Evolutionary conservation across 257 asterid genomes (phyloP), one percentile per base, ranked within the genome.

Genomic region (Nicotiana tabacum): DNA sequence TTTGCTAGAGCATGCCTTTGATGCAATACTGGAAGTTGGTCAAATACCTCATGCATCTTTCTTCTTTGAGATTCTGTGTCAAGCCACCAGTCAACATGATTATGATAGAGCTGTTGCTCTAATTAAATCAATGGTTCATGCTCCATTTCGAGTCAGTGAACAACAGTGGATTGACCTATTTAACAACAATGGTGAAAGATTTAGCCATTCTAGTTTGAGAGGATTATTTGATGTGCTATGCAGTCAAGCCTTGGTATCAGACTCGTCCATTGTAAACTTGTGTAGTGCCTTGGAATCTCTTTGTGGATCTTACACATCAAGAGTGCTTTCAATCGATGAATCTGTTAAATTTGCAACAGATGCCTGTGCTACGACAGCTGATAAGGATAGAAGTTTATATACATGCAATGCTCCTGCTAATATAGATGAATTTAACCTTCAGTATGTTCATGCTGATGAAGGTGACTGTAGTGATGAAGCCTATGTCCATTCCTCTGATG

Each of bases 1-100:
- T 90, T 88, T 96, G 86, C 89, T 96, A 89, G 97, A 96, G 86
- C 98, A 94, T 84, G 95, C 98, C 27, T 90, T 96, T 80, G 89
- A 94, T 78, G 55, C 88, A 30, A 90, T 91, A 56, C 85, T 96
- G 83, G 98, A 94, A 90, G 93, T 88, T 13, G 98, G 98, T 80
- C 94, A 91, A 86, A 81, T 96, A 84, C 99, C 98, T 66, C 91
- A 87, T 77, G 68, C 76, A 24, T 87, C 93, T 3, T 85, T 90
- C 83, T 96, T 96, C 91, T 87, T 81, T 15, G 99, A 96, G 85
- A 89, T 94, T 86, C 66, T 90, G 30, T 90, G 91, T 82, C 94
- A 88, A 87, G 95, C 93, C 81, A 85, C 77, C 27, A 83, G 88
- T 35, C 91, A 55, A 67, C 68, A 46, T 2, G 90, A 93, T 81